phyloP scores from a whole-genome alignment of 148 eudicot species.

The Bassia scoparia region DNA sequence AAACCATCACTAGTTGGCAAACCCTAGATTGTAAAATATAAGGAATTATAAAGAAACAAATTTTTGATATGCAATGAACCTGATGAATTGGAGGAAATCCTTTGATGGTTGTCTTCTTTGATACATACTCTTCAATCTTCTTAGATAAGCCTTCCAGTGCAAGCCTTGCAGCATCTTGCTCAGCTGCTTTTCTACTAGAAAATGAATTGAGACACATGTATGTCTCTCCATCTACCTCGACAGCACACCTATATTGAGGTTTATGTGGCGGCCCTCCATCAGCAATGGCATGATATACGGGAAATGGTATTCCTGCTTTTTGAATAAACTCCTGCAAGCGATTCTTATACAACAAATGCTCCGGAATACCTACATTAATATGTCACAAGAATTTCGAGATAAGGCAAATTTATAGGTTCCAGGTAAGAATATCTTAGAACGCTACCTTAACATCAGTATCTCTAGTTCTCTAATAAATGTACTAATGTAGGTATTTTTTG shows the following conservation, averaged over 20 bases:
- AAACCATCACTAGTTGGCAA: background rate
- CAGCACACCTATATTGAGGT: constrained; percentile 42
- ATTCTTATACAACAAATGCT: constrained; percentile 30
- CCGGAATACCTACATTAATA: constrained; percentile 30
- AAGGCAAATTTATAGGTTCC: background rate
- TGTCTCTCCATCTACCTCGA: constrained; percentile 48
- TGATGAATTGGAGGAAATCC: constrained; percentile 33
- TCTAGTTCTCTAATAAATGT: background rate
- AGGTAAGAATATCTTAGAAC: background rate
- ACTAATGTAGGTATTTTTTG: too few species aligned
- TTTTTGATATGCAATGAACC: constrained; percentile 23
- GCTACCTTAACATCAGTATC: background rate
- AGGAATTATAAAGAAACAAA: background rate
- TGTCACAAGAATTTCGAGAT: constrained; percentile 7
- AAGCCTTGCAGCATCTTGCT: constrained; percentile 52
- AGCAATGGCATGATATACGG: constrained; percentile 39
- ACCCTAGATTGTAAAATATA: background rate
- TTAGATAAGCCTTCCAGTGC: constrained; percentile 37
- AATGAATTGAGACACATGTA: constrained; percentile 32
- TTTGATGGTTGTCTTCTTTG: constrained; percentile 26
- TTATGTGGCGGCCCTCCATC: constrained; percentile 29
- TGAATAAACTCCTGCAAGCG: constrained; percentile 37
- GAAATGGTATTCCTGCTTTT: constrained; percentile 32
- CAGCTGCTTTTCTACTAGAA: constrained; percentile 43
- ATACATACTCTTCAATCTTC: constrained; percentile 24